phyloP scores from a whole-genome alignment of 768 basidiomycete species.

The Suillus fuscotomentosus region DNA sequence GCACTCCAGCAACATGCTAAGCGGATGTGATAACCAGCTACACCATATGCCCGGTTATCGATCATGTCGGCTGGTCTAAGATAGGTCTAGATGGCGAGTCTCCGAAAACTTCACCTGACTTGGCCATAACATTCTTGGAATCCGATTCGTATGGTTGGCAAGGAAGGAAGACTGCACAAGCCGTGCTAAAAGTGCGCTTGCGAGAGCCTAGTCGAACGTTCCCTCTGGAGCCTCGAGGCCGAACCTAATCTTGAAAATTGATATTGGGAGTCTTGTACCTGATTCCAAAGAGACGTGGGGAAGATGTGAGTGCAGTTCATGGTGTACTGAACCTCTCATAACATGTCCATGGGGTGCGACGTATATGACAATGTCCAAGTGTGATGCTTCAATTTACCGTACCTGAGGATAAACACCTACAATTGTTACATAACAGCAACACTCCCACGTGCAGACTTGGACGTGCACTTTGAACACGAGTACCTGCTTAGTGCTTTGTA shows the following conservation, averaged over 20 bases:
- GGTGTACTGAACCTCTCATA: background rate
- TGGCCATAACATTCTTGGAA: background rate
- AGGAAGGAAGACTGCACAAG: background rate
- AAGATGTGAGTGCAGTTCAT: background rate
- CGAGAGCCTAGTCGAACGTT: background rate
- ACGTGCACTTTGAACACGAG: background rate
- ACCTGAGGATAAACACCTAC: background rate
- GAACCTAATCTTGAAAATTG: background rate
- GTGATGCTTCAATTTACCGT: background rate
- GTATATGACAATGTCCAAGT: background rate
- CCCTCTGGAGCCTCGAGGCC: background rate
- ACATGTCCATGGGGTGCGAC: background rate
- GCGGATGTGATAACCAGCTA: constrained; percentile 42
- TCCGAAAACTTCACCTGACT: background rate
- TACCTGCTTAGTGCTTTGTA: background rate
- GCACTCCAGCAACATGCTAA: constrained; percentile 34
- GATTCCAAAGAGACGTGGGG: background rate
- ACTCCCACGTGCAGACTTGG: background rate
- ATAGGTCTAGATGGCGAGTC: background rate
- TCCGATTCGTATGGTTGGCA: background rate
- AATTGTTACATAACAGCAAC: background rate
- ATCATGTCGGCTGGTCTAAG: background rate
- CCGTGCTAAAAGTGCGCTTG: background rate
- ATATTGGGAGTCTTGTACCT: background rate
- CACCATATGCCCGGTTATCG: constrained; percentile 32